A percentile compares a stretch with the other conserved stretches of the same genome.
phyloP scores from a whole-genome alignment of 352 stramenopile species.

The Globisporangium viniferum region DNA sequence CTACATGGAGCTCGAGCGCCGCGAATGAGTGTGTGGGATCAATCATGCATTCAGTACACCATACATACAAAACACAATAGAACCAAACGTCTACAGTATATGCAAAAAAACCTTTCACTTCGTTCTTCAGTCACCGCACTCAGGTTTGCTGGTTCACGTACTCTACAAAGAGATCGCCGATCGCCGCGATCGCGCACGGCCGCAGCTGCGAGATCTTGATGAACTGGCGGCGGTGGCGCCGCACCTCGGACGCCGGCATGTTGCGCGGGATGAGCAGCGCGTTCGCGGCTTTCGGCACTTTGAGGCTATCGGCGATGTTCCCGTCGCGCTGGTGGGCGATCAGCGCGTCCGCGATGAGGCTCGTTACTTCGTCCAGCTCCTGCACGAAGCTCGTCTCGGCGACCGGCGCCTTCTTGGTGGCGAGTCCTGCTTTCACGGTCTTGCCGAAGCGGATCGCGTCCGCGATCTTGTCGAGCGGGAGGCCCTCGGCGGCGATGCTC shows the following conservation, averaged over 20 bases:
- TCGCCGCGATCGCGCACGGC: slow-evolving; percentile 45
- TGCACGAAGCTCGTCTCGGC: slow-evolving; percentile 74
- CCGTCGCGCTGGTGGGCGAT: slow-evolving; percentile 64
- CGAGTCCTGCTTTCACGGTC: slow-evolving; percentile 61
- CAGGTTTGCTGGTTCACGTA: slow-evolving; percentile 76
- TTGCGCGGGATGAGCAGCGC: slow-evolving; percentile 40
- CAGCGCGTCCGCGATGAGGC: slow-evolving; percentile 52
- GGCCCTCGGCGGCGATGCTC: slow-evolving; percentile 29
- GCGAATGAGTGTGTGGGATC: slow-evolving; percentile 26
- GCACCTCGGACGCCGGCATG: slow-evolving; percentile 53
- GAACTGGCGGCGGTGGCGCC: slow-evolving; percentile 77
- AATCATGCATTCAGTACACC: neutral
- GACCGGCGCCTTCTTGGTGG: slow-evolving; percentile 52
- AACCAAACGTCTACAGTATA: neutral
- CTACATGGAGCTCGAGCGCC: slow-evolving; percentile 56
- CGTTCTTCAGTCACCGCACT: neutral
- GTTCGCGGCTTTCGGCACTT: slow-evolving; percentile 30
- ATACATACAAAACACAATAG: slow-evolving; percentile 5
- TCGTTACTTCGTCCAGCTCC: slow-evolving; percentile 60
- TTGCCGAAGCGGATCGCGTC: slow-evolving; percentile 62
- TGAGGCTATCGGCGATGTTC: slow-evolving; percentile 46
- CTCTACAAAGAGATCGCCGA: slow-evolving; percentile 68
- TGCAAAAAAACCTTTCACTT: neutral
- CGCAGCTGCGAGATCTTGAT: slow-evolving; percentile 74
- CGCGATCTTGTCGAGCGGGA: slow-evolving; percentile 49